Conservation (phyloP, 2,329 filamentous ascomycete genomes). For the Hypoxylon rubiginosum region DNA sequence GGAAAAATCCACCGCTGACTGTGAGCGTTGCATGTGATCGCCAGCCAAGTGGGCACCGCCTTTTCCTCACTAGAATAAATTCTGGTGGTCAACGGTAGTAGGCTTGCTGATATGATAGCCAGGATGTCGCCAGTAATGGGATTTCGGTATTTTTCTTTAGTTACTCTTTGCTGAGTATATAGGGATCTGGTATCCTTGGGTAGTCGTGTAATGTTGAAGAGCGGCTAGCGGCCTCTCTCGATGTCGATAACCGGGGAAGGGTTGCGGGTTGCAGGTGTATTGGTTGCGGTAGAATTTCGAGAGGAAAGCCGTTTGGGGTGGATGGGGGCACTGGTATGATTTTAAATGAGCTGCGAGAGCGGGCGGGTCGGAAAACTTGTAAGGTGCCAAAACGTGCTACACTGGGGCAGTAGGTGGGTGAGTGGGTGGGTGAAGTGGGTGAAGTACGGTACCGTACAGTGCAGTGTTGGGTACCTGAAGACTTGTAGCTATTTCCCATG, state of each 20-base stretch:
- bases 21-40: constrained; percentile 81
- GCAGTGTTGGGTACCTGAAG: constrained; percentile 39
- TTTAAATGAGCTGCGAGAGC: constrained; percentile 53
- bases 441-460: constrained; percentile 45
- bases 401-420: constrained; percentile 34
- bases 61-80: constrained; percentile 35
- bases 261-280: constrained; percentile 31
- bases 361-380: constrained; percentile 47
- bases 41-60: constrained; percentile 52
- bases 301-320: constrained; percentile 50
- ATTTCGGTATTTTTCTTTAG: not conserved
- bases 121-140: constrained; percentile 10
- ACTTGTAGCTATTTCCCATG: constrained; percentile 46
- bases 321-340: constrained; percentile 53
- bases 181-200: constrained; percentile 8
- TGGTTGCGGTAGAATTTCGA: constrained; percentile 49
- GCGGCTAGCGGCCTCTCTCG: constrained; percentile 32
- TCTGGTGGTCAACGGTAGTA: constrained; percentile 26
- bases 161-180: constrained; percentile 8
- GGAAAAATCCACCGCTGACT: constrained; percentile 80
- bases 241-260: constrained; percentile 31
- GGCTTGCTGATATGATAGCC: constrained; percentile 22
- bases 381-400: constrained; percentile 42
- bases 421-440: not conserved
- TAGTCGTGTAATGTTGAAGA: constrained; percentile 17